Evolutionary conservation across 2,329 filamentous ascomycete species (phyloP).

Genomic region (Sphaerulina populicola): DNA sequence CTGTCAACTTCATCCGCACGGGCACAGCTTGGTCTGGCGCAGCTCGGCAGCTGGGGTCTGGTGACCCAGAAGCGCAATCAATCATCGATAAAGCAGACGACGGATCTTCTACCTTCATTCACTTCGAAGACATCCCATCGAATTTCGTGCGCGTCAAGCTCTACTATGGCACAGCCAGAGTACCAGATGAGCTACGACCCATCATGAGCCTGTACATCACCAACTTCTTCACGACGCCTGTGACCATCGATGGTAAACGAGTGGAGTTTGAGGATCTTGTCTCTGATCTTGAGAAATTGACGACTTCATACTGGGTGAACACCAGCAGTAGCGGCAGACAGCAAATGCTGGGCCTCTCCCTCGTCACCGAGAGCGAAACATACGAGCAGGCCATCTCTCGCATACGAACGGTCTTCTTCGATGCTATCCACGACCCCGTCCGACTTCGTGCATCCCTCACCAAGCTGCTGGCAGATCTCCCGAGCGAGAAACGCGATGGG

Average conservation of each 20-base stretch:
- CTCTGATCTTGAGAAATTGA: conserved; percentile 82
- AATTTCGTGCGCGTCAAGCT: conserved; percentile 84
- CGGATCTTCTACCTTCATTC: conserved; percentile 68
- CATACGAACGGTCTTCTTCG: conserved; percentile 78
- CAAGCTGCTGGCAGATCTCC: conserved; percentile 83
- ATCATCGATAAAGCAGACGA: conserved; percentile 61
- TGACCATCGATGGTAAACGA: conserved; percentile 64
- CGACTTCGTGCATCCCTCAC: conserved; percentile 56
- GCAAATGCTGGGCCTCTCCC: conserved; percentile 71
- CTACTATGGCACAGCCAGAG: conserved; percentile 65
- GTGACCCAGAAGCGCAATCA: conserved; percentile 62
- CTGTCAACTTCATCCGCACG: conserved; percentile 90
- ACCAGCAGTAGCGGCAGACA: conserved; percentile 61
- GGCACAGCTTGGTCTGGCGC: conserved; percentile 73
- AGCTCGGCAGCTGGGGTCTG: conserved; percentile 61
- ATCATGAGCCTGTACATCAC: conserved; percentile 75
- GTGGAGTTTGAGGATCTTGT: conserved; percentile 89
- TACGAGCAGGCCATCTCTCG: conserved; percentile 75
- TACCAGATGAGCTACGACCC: conserved; percentile 77
- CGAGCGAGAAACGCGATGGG: conserved; percentile 82
- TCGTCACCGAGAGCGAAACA: conserved; percentile 82
- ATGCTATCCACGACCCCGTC: conserved; percentile 74
- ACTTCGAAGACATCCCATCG: conserved; percentile 89
- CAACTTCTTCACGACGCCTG: conserved; percentile 90
- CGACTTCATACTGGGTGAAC: conserved; percentile 70